A percentile compares a stretch with the other conserved stretches of the same genome.
Conservation (phyloP, 345 rosid species). For the Adansonia digitata region DNA sequence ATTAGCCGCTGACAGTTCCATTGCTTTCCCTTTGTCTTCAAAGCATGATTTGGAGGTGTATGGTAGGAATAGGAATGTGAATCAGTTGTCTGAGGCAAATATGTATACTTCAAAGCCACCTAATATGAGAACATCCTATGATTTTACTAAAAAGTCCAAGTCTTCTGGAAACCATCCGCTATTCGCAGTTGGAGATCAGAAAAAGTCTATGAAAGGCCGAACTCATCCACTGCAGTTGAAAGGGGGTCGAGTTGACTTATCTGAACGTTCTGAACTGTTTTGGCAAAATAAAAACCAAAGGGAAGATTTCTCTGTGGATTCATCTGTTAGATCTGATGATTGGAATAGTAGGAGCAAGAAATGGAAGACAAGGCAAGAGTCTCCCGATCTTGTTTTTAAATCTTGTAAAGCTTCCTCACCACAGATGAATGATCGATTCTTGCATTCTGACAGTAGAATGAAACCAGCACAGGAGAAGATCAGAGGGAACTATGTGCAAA, state of each 20-base stretch:
- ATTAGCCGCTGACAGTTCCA: slow-evolving; percentile 34
- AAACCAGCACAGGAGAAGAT: slow-evolving; percentile 52
- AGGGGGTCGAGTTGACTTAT: slow-evolving; percentile 49
- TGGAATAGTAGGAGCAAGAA: slow-evolving; percentile 62
- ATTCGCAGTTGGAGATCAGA: slow-evolving; percentile 46
- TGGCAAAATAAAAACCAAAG: slow-evolving; percentile 45
- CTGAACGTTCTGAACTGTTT: slow-evolving; percentile 36
- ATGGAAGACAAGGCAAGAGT: slow-evolving; percentile 50
- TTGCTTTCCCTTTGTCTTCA: slow-evolving; percentile 52
- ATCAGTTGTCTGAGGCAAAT: slow-evolving; percentile 32
- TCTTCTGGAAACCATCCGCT: slow-evolving; percentile 39
- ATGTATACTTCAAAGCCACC: slow-evolving; percentile 27
- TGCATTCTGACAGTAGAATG: slow-evolving; percentile 48
- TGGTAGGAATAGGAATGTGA: slow-evolving; percentile 35
- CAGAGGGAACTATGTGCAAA: slow-evolving; percentile 46
- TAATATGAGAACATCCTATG: slow-evolving; percentile 27
- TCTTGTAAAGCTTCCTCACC: slow-evolving; percentile 49
- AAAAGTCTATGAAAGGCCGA: slow-evolving; percentile 49
- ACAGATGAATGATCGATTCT: slow-evolving; percentile 49
- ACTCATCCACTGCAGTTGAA: slow-evolving; percentile 25
- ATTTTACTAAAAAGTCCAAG: slow-evolving; percentile 36
- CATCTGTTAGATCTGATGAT: slow-evolving; percentile 48
- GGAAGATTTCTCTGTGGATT: slow-evolving; percentile 44
- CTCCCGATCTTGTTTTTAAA: slow-evolving; percentile 48
- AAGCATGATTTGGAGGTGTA: slow-evolving; percentile 42